These are phyloP conservation scores for Mrakiaceae sp. DNA, from an alignment of 1,284 basidiomycete genomes.

Conservation along the genomic window DNA sequence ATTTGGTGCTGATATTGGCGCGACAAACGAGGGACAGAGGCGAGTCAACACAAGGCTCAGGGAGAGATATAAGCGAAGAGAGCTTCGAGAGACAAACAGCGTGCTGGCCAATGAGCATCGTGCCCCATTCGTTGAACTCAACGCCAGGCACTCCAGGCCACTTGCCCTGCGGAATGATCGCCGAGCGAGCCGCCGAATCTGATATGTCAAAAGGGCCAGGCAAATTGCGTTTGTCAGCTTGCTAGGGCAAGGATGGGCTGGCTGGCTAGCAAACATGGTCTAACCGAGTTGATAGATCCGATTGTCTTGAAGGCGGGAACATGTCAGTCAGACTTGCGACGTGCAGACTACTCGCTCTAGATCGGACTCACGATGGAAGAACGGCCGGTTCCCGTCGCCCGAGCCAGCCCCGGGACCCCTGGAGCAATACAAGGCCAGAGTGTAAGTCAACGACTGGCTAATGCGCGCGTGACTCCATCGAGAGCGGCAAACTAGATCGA, in stretches of 20 bases:
- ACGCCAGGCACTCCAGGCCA: constrained; percentile 1
- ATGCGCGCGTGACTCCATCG: background rate
- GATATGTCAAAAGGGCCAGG: background rate
- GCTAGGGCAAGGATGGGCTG: background rate
- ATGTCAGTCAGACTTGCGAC: background rate
- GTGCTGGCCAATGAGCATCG: constrained; percentile 14
- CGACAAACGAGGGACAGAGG: background rate
- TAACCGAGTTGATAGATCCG: constrained; percentile 12
- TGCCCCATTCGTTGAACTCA: constrained; percentile 15
- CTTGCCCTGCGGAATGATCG: constrained; percentile 6
- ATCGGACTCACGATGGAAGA: constrained; percentile 13
- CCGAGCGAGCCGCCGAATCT: constrained; percentile 13
- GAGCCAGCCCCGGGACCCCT: constrained; percentile 3
- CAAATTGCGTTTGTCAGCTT: background rate
- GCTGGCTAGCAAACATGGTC: background rate
- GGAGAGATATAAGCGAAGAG: background rate
- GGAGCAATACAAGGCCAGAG: background rate
- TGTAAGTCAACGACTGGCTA: too few relatives aligned
- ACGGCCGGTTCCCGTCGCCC: constrained; percentile 3
- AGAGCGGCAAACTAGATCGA: background rate
- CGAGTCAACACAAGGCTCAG: too few relatives aligned
- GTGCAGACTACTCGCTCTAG: background rate
- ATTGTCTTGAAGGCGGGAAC: constrained; percentile 5
- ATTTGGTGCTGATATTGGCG: background rate
- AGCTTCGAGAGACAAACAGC: constrained; percentile 3